Conservation (phyloP, 2,329 filamentous ascomycete genomes). For the Calonectria pauciramosa region DNA sequence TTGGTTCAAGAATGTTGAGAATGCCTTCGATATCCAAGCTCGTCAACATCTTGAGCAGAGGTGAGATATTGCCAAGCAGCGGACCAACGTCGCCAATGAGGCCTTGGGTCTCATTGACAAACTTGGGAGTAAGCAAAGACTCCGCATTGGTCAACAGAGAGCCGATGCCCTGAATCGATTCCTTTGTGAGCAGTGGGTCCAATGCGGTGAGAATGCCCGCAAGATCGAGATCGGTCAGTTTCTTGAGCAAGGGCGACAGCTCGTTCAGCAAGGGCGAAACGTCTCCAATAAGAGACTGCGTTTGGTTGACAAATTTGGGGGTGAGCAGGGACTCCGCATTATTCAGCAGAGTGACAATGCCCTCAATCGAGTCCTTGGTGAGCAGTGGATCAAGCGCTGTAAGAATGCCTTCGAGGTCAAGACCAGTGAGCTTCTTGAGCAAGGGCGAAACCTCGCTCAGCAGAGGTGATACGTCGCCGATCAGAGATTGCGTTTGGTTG, state of each 20-base stretch:
- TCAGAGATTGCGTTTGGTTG: slow-evolving; percentile 45
- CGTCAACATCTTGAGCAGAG: not conserved
- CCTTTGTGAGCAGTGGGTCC: not conserved
- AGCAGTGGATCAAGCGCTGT: slow-evolving; percentile 53
- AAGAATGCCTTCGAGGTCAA: slow-evolving; percentile 50
- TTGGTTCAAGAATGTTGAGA: not conserved
- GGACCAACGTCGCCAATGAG: not conserved
- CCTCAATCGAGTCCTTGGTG: slow-evolving; percentile 48
- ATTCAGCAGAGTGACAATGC: slow-evolving; percentile 48
- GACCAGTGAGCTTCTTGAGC: slow-evolving; percentile 46
- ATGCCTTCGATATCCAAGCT: not conserved
- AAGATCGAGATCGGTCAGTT: not conserved
- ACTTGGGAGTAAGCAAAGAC: not conserved
- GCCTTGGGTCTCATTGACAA: not conserved
- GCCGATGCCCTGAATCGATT: not conserved
- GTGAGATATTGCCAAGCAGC: not conserved
- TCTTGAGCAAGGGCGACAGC: not conserved
- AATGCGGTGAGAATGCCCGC: not conserved
- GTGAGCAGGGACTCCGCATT: slow-evolving; percentile 46
- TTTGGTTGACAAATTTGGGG: not conserved
- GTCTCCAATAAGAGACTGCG: not conserved
- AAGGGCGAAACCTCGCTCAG: slow-evolving; percentile 7
- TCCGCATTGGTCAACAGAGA: not conserved
- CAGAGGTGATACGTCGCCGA: slow-evolving; percentile 46
- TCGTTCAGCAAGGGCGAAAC: not conserved